Conservation (phyloP, 805 yeast genomes). For the Teunomyces barrocoloradensis region DNA sequence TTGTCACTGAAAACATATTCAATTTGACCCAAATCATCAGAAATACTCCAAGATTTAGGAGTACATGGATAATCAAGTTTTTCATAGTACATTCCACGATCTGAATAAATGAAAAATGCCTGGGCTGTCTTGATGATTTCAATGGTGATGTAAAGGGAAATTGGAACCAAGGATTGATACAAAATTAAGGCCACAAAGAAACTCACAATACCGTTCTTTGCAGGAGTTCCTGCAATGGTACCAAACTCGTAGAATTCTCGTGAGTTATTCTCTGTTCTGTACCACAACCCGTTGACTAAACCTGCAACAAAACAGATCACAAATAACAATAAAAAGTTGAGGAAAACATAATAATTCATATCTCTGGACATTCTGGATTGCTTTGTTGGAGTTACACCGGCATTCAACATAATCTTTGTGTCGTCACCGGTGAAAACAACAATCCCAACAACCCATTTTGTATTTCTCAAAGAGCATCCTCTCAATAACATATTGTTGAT, state of each 20-base stretch:
- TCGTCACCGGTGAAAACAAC: slow-evolving; percentile 78
- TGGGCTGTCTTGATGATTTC: slow-evolving; percentile 77
- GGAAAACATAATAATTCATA: slow-evolving; percentile 62
- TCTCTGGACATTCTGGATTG: slow-evolving; percentile 62
- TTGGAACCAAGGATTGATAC: slow-evolving; percentile 77
- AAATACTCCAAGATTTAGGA: slow-evolving; percentile 80
- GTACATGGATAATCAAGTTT: slow-evolving; percentile 70
- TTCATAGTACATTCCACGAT: slow-evolving; percentile 66
- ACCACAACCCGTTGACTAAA: slow-evolving; percentile 64
- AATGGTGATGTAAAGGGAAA: slow-evolving; percentile 73
- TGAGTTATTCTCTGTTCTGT: slow-evolving; percentile 43
- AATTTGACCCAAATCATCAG: slow-evolving; percentile 82
- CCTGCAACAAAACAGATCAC: slow-evolving; percentile 68
- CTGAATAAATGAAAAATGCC: slow-evolving; percentile 72
- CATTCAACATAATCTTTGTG: slow-evolving; percentile 72
- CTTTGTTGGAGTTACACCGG: slow-evolving; percentile 77
- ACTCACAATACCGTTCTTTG: slow-evolving; percentile 62
- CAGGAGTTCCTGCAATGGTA: slow-evolving; percentile 56
- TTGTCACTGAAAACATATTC: slow-evolving; percentile 81
- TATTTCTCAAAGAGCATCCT: slow-evolving; percentile 71
- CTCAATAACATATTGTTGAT: slow-evolving; percentile 65
- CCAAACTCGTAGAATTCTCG: slow-evolving; percentile 58
- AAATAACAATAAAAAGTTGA: slow-evolving; percentile 62
- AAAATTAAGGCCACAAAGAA: slow-evolving; percentile 73
- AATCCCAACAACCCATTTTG: slow-evolving; percentile 72